Base-by-base conservation (phyloP, 148 eudicot species). In the Fagopyrum esculentum region DNA sequence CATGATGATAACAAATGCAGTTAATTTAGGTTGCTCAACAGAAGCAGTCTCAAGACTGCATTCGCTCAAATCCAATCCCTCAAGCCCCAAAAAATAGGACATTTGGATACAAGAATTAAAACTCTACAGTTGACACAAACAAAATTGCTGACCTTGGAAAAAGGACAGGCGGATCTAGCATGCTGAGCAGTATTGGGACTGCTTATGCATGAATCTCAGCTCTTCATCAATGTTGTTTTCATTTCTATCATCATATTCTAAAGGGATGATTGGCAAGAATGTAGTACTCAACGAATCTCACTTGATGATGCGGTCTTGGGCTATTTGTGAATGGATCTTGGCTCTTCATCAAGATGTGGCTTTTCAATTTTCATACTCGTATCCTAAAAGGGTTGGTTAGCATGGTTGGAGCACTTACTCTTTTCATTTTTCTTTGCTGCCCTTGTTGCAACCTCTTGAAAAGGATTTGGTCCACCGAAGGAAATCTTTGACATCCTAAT, bases 391-490 rank as follows among this genome's bases (percentile, higher is more conserved):
- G 30, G 13, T 69, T 69, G 74, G 30, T 46, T 17, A 30, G 16
- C 55, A 71, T 46, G 54, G 54, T 47, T 71, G 55, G 17, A 47
- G 45, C 47, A 40, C n/a, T 71, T 49, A 19, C 30, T 71, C 54
- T 9, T 48, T 26, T 8, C 51, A 46, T 46, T 71, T 9, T 4
- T 44, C 5, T 16, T 17, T 71, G 86, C 83, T 63, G 83, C 87
- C 87, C 77, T 83, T 6, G 79, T 78, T 3, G 96, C 91, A 13
- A 85, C 50, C 83, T 84, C 92, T 82, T 95, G 97, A 84, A 95
- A 95, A 57, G 79, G 87, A 81, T 95, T 95, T 59, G 88, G 84
- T 72, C 93, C 93, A 10, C 77, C 88, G 70, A 86, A 95, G 5
- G 30, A 73, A 9, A 61, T 69, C 73, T 73, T 83, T 15, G 79